phyloP scores from a whole-genome alignment of 192 early-diverging fungal genomes.

The Mortierella alpina region DNA sequence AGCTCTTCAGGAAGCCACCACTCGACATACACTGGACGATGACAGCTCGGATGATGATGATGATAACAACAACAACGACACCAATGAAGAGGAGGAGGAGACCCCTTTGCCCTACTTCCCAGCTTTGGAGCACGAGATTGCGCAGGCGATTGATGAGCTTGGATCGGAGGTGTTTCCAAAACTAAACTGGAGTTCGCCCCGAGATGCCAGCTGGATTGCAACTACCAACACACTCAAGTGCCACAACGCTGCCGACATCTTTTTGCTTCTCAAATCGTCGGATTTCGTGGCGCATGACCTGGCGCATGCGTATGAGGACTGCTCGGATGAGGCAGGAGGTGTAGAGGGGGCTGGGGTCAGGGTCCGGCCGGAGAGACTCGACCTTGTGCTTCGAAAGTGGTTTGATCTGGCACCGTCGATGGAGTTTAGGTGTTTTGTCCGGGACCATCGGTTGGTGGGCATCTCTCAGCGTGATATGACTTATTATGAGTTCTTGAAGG shows the following conservation, averaged over 20 bases:
- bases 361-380: slow-evolving; percentile 57
- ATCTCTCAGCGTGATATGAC: slow-evolving; percentile 91
- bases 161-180: slow-evolving; percentile 92
- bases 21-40: slow-evolving; percentile 12
- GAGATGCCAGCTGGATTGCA: slow-evolving; percentile 94
- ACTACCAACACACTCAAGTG: slow-evolving; percentile 84
- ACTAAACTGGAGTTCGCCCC: slow-evolving; percentile 95
- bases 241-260: slow-evolving; percentile 80
- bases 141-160: slow-evolving; percentile 71
- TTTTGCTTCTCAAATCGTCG: slow-evolving; percentile 89
- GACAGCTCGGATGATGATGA: slow-evolving; percentile 23
- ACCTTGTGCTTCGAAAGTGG: slow-evolving; percentile 92
- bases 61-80: slow-evolving; percentile 57
- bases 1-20: slow-evolving; percentile 9
- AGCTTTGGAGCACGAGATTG: slow-evolving; percentile 70
- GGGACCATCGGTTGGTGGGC: slow-evolving; percentile 71
- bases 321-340: slow-evolving; percentile 53
- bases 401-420: slow-evolving; percentile 88
- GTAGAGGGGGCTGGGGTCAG: slow-evolving; percentile 9
- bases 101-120: slow-evolving; percentile 67
- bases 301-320: slow-evolving; percentile 77
- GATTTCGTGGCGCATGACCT: slow-evolving; percentile 93
- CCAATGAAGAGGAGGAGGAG: slow-evolving; percentile 51
- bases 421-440: slow-evolving; percentile 97
- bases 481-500: slow-evolving; percentile 81